These are phyloP conservation scores for Hymenotorrendiella dingleyae DNA, from an alignment of 2,329 filamentous ascomycete genomes.

Conservation along the genomic window DNA sequence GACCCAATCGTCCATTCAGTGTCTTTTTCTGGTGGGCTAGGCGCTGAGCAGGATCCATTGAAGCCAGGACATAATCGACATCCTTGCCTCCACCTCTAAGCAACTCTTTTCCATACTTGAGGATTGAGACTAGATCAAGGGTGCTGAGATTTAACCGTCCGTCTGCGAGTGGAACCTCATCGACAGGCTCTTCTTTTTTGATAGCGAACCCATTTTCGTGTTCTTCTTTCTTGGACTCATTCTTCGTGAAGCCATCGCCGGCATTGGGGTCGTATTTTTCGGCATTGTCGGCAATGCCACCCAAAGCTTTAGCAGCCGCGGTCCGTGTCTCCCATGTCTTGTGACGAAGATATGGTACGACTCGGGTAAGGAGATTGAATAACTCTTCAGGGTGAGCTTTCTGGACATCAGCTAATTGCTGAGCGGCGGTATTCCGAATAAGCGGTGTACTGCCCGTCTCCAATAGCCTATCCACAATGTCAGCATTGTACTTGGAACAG, in stretches of 20 bases:
- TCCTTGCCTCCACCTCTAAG: slow-evolving; percentile 75
- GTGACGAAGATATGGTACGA: slow-evolving; percentile 90
- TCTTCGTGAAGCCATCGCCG: slow-evolving; percentile 52
- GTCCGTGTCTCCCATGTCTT: slow-evolving; percentile 97
- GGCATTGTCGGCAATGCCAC: slow-evolving; percentile 87
- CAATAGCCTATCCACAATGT: slow-evolving; percentile 59
- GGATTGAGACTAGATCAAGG: slow-evolving; percentile 71
- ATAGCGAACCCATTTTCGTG: slow-evolving; percentile 33
- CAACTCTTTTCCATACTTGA: slow-evolving; percentile 78
- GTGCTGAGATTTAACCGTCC: slow-evolving; percentile 65
- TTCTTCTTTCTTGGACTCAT: slow-evolving; percentile 38
- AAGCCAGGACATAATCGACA: slow-evolving; percentile 77
- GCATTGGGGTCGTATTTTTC: slow-evolving; percentile 82
- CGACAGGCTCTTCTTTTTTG: slow-evolving; percentile 58
- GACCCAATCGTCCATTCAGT: slow-evolving; percentile 71
- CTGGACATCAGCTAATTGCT: slow-evolving; percentile 95
- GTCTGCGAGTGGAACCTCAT: slow-evolving; percentile 36
- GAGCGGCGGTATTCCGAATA: slow-evolving; percentile 93
- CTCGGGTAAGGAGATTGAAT: slow-evolving; percentile 87
- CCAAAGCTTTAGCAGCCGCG: slow-evolving; percentile 88
- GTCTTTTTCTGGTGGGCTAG: slow-evolving; percentile 88
- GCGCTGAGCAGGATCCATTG: slow-evolving; percentile 74
- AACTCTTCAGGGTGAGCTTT: slow-evolving; percentile 97
- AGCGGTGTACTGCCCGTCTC: slow-evolving; percentile 95
- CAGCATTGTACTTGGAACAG: slow-evolving; percentile 13